A percentile compares a stretch with the other conserved stretches of the same genome.
Conservation (phyloP, 345 rosid species). For the Tarenaya hassleriana region DNA sequence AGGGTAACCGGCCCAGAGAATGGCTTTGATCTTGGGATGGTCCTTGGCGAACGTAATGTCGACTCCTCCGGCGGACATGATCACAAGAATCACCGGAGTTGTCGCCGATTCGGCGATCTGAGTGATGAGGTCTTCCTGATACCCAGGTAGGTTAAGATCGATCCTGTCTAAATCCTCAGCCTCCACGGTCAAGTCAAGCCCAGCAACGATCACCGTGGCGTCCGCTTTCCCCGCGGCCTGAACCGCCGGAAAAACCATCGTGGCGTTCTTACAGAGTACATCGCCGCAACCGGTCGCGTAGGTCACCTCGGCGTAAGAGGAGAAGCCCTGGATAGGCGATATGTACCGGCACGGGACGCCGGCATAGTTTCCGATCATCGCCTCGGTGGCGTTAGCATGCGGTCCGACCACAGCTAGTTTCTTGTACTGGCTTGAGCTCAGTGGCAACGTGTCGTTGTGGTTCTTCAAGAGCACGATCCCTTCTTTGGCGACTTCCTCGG, state of each 20-base stretch:
- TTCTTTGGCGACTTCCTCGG: conserved; percentile 46
- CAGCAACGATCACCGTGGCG: conserved; percentile 42
- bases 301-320: conserved; percentile 23
- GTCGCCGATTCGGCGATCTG: conserved; percentile 38
- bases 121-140: conserved; percentile 40
- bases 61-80: conserved; percentile 52
- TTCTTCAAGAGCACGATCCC: conserved; percentile 58
- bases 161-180: conserved; percentile 48
- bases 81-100: conserved; percentile 53
- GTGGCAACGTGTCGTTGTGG: conserved; percentile 30
- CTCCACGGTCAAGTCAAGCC: conserved; percentile 42
- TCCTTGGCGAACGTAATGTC: conserved; percentile 46
- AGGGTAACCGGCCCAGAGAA: conserved; percentile 69
- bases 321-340: conserved; percentile 44
- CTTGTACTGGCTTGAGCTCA: conserved; percentile 5
- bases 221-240: conserved; percentile 30
- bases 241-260: conserved; percentile 31
- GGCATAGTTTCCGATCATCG: conserved; percentile 59
- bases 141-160: conserved; percentile 50
- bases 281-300: conserved; percentile 43
- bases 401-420: conserved; percentile 49
- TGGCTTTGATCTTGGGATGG: conserved; percentile 28
- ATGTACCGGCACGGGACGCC: conserved; percentile 46
- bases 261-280: conserved; percentile 35
- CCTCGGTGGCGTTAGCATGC: conserved; percentile 41